Base-by-base conservation (phyloP, 2,329 filamentous ascomycete species). In the Fonsecaea pugnacius region DNA sequence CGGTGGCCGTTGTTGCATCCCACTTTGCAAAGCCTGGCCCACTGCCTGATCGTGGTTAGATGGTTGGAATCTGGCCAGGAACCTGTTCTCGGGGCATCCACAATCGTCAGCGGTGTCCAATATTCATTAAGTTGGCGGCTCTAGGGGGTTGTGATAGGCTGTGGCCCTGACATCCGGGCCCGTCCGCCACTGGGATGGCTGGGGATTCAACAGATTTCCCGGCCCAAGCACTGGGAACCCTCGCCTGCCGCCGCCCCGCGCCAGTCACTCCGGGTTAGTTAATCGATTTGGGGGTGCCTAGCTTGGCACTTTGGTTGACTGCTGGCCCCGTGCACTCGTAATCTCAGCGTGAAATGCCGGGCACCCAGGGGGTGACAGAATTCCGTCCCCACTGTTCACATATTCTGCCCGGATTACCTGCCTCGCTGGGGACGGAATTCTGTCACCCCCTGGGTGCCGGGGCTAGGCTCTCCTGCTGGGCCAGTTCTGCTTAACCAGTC, bases 1-100 rank as follows among this genome's bases (percentile, higher is more conserved):
- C 38, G 55, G 55, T 58, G 12, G 55, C 55, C 40, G 40, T 58
- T 48, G 32, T 24, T 40, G 38, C 55, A 46, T 32, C 32, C 32
- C 38, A 27, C 43, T 12, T 2, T 14, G 7, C 38, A 18, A 18
- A 5, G 5, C 38, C 7, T 6, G n/a, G n/a, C 38, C 38, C 38
- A 43, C 38, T 43, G 54, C 54, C 35, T 40, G 24, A 32, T 57
- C 27, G 54, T 57, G 54, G 33, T 6, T 57, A 30, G 54, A 5
- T 43, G 38, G 16, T n/a, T 18, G 3, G 43, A 48, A 48, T 48
- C 43, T 48, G 43, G 43, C 18, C 43, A 48, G 18, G 43, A 48
- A 48, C 30, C 51, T 32, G 51, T 30, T 30, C 27, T 30, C 27
- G 27, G 27, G 27, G 1, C 51, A 54, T 54, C 16, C 6, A n/a